phyloP scores from a whole-genome alignment of 495 filamentous ascomycete species.

The Penicillium herquei region DNA sequence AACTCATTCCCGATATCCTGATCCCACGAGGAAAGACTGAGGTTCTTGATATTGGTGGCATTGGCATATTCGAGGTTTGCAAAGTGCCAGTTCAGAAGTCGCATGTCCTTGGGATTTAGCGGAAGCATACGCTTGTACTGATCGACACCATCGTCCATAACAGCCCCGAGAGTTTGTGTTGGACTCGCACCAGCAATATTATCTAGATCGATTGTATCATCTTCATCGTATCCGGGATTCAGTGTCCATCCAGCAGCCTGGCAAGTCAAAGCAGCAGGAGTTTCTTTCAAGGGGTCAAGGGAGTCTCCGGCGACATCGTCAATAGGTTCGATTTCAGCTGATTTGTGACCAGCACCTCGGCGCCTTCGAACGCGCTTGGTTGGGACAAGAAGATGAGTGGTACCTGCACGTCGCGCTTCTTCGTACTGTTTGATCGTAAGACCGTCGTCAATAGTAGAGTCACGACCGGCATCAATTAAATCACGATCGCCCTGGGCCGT shows the following conservation, averaged over 20 bases:
- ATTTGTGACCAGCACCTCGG: conserved; percentile 45
- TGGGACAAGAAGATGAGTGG: conserved; percentile 40
- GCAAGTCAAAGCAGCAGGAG: conserved; percentile 67
- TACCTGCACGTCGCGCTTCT: conserved; percentile 45
- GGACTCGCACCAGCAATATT: conserved; percentile 54
- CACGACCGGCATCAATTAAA: conserved; percentile 78
- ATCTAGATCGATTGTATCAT: conserved; percentile 74
- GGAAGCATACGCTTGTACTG: conserved; percentile 85
- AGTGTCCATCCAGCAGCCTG: conserved; percentile 79
- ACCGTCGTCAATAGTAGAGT: conserved; percentile 67
- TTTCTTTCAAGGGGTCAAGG: conserved; percentile 54
- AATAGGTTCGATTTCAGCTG: conserved; percentile 39
- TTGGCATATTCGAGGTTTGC: conserved; percentile 98
- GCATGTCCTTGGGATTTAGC: conserved; percentile 79
- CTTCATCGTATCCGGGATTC: conserved; percentile 59
- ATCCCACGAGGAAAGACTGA: conserved; percentile 93
- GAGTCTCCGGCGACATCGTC: conserved; percentile 54
- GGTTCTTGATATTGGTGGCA: conserved; percentile 76
- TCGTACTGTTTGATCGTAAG: conserved; percentile 72
- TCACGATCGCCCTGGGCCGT: conserved; percentile 83
- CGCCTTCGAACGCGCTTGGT: conserved; percentile 43
- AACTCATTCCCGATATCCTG: conserved; percentile 97
- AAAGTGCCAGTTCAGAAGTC: conserved; percentile 96
- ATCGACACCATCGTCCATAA: conserved; percentile 82
- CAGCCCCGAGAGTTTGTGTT: conserved; percentile 75